Evolutionary conservation across 202 grass and related monocot species (phyloP).

Genomic region (Panicum hallii): DNA sequence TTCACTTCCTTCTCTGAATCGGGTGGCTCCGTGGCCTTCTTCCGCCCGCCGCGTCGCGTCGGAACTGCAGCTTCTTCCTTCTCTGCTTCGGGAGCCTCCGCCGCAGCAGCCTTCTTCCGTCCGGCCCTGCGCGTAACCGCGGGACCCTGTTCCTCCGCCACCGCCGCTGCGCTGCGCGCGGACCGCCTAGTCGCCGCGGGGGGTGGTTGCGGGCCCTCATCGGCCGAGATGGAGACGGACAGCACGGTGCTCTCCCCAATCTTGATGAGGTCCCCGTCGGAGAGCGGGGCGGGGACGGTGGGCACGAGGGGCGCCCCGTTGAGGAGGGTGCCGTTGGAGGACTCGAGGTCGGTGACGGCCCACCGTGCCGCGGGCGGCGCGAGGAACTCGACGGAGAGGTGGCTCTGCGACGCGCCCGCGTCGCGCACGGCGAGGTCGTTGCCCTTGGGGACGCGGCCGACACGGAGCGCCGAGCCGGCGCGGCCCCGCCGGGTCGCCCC

Average conservation of each 20-base stretch:
- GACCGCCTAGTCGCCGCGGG: slow-evolving; percentile 31
- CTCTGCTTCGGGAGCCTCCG: slow-evolving; percentile 22
- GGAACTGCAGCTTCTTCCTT: slow-evolving; percentile 16
- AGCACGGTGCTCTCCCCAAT: slow-evolving; percentile 67
- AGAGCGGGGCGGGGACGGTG: slow-evolving; percentile 52
- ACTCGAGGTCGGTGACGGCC: slow-evolving; percentile 67
- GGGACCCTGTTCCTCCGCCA: slow-evolving; percentile 15
- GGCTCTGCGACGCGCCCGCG: slow-evolving; percentile 73
- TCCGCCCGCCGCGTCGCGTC: slow-evolving; percentile 33
- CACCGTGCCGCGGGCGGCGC: slow-evolving; percentile 51
- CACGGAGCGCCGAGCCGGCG: slow-evolving; percentile 37
- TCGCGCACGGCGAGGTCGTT: slow-evolving; percentile 78
- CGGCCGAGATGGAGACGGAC: slow-evolving; percentile 51
- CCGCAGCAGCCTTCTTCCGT: slow-evolving; percentile 34
- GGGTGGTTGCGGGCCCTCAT: neutral
- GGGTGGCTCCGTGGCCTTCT: neutral
- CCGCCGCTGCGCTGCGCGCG: slow-evolving; percentile 18
- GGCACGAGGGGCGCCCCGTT: slow-evolving; percentile 56
- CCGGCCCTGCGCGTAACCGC: slow-evolving; percentile 29
- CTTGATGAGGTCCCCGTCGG: slow-evolving; percentile 68
- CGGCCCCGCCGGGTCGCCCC: slow-evolving; percentile 54
- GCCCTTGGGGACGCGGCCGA: slow-evolving; percentile 69
- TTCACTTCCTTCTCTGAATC: neutral
- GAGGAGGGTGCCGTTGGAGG: slow-evolving; percentile 78
- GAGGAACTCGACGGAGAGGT: slow-evolving; percentile 69